Evolutionary conservation across 2,329 filamentous ascomycete genomes (phyloP), one percentile per base, ranked within the genome.

Genomic region (Colletotrichum costaricense): DNA sequence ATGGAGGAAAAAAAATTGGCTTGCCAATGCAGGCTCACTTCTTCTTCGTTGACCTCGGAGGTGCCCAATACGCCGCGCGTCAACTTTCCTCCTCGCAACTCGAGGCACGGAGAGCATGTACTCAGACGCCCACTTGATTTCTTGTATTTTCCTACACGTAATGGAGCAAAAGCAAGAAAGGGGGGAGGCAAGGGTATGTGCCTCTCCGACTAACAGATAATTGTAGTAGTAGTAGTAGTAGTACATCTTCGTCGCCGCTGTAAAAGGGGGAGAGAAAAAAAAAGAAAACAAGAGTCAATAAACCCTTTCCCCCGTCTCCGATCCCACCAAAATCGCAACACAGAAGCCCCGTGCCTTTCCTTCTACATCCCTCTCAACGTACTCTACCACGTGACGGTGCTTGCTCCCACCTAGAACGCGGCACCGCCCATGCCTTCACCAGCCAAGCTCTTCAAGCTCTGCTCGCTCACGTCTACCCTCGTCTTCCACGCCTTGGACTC

Each of bases 381-480:
- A 16, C 9, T 24, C 14, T 54, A 49, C n/a, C 12, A 28, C 33
- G 11, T 35, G 14, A 22, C 26, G 12, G 9, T 30, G 33, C 42
- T 52, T 26, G 33, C 42, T 52, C 33, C 24, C 24, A 3, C 24
- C 26, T 81, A 90, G 76, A 91, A 91, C 3, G 88, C 87, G 24
- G 88, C 86, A 7, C 88, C 88, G 1, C 88, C 87, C 69, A 87
- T 81, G 19, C 87, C 87, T 75, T 91, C 89, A 19, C 89, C 89
- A 0, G 88, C 86, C 71, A 90, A 81, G 64, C 87, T 90, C 79
- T 88, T 87, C 77, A 91, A 83, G 73, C 86, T 88, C 80, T 85
- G 85, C 80, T 90, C 88, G 72, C 87, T 89, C 73, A 91, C 79
- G 60, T 91, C 88, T 56, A 87, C 89, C 65, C 88, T 85, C 57